Base-by-base conservation (phyloP, 2,329 filamentous ascomycete genomes). In the Diaporthe ampelina region DNA sequence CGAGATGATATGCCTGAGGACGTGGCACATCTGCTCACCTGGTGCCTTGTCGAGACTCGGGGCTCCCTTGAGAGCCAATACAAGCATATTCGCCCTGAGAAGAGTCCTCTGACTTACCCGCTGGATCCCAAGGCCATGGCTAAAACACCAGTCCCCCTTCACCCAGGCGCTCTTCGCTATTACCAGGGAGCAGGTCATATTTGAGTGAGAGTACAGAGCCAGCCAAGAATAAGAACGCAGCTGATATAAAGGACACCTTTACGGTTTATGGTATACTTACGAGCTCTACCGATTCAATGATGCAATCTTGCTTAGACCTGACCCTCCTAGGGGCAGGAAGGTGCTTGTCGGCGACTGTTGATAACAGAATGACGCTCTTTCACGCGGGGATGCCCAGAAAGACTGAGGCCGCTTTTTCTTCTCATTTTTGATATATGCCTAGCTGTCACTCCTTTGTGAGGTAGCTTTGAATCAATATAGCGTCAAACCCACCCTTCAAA, bases 41-140 rank as follows among this genome's bases (percentile, higher is more conserved):
- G 48, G 48, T 50, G 5, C 21, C 48, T 50, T 24, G 48, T 50
- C 48, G 48, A 50, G 48, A 50, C 48, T 13, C 48, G 48, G 6
- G n/a, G 48, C 48, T 50, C 48, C 21, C n/a, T 50, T 50, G 48
- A 50, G 48, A 50, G 48, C 48, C 48, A 50, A n/a, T 50, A 50
- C 48, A 50, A 50, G 21, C 48, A 50, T 50, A 19, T 50, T 50
- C 48, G 48, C 48, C 48, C 48, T 24, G 48, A 50, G 48, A 50
- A 50, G 48, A 50, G 48, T 50, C 48, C 48, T 50, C 48, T 50
- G 48, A 50, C 48, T 50, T 50, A 50, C 21, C 48, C 48, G 1
- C 21, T 50, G n/a, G 48, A 50, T 50, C 48, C 48, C 48, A 50
- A 50, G 13, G 48, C 48, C 48, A 50, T 50, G 48, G 48, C 48